Conservation (phyloP, 2,329 filamentous ascomycete species). For the Fusarium phyllophilum region DNA sequence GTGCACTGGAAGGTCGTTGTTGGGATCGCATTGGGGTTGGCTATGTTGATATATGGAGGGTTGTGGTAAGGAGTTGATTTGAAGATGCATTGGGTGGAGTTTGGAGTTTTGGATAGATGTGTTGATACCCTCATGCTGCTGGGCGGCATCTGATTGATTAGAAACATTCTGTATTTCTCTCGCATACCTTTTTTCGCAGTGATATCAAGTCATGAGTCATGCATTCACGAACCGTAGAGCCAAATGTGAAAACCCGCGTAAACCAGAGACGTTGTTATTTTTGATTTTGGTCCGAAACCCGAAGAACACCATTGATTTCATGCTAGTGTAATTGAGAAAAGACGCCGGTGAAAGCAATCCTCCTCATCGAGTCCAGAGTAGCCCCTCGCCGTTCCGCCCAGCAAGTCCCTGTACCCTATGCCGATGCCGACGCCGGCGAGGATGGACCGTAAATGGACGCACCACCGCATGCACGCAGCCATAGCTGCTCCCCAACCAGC, state of each 20-base stretch:
- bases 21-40: slow-evolving; percentile 20
- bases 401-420: slow-evolving; percentile 42
- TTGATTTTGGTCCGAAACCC: slow-evolving; percentile 51
- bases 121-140: slow-evolving; percentile 35
- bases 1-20: slow-evolving; percentile 29
- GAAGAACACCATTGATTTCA: slow-evolving; percentile 56
- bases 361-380: slow-evolving; percentile 46
- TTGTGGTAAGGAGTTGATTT: slow-evolving; percentile 8
- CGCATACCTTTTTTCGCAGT: not conserved
- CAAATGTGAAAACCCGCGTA: slow-evolving; percentile 1
- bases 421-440: slow-evolving; percentile 40
- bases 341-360: slow-evolving; percentile 44
- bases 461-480: slow-evolving; percentile 46
- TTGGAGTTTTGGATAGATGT: slow-evolving; percentile 30
- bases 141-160: slow-evolving; percentile 18
- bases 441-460: slow-evolving; percentile 37
- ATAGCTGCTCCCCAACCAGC: slow-evolving; percentile 43
- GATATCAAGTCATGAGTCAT: slow-evolving; percentile 8
- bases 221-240: slow-evolving; percentile 6
- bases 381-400: slow-evolving; percentile 35
- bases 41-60: slow-evolving; percentile 12
- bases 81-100: slow-evolving; percentile 21
- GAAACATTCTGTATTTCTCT: not conserved
- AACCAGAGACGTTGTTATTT: slow-evolving; percentile 40
- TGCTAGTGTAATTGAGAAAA: slow-evolving; percentile 53